Conservation (phyloP, 2,329 filamentous ascomycete genomes). For the Stemphylium lycopersici region DNA sequence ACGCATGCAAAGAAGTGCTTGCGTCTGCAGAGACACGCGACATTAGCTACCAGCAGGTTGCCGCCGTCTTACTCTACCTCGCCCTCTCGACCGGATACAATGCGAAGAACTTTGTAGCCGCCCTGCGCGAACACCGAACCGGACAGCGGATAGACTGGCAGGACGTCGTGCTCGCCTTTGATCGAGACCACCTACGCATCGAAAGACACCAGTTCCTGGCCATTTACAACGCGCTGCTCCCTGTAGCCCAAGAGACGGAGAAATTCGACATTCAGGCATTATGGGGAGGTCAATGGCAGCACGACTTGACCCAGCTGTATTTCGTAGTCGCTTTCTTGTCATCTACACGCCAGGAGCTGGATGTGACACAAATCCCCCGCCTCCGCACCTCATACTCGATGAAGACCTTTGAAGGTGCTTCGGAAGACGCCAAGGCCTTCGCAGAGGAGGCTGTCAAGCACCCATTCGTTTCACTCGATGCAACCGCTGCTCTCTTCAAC, state of each 20-base stretch:
- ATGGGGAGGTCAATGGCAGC: conserved; percentile 89
- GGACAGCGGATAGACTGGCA: conserved; percentile 67
- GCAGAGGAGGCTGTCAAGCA: conserved; percentile 76
- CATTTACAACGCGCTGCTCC: conserved; percentile 79
- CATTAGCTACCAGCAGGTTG: conserved; percentile 81
- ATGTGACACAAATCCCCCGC: conserved; percentile 83
- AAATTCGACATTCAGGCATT: conserved; percentile 83
- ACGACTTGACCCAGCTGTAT: conserved; percentile 87
- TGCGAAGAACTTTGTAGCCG: conserved; percentile 69
- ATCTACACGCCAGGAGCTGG: conserved; percentile 74
- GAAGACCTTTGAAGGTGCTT: conserved; percentile 66
- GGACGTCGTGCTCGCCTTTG: conserved; percentile 78
- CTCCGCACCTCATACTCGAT: conserved; percentile 77
- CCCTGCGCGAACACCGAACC: conserved; percentile 61
- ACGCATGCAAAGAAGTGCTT: conserved; percentile 68
- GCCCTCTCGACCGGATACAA: conserved; percentile 68
- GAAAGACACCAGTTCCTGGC: conserved; percentile 80
- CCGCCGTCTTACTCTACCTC: conserved; percentile 76
- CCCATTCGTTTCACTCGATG: conserved; percentile 86
- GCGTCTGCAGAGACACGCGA: conserved; percentile 64
- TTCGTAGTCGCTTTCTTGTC: conserved; percentile 89
- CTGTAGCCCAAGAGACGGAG: conserved; percentile 67
- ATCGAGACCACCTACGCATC: conserved; percentile 76
- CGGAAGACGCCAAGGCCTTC: conserved; percentile 64
- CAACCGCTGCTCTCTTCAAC: conserved; percentile 71